phyloP scores from a whole-genome alignment of 306 rosid genomes.

The Rubus parviflorus region DNA sequence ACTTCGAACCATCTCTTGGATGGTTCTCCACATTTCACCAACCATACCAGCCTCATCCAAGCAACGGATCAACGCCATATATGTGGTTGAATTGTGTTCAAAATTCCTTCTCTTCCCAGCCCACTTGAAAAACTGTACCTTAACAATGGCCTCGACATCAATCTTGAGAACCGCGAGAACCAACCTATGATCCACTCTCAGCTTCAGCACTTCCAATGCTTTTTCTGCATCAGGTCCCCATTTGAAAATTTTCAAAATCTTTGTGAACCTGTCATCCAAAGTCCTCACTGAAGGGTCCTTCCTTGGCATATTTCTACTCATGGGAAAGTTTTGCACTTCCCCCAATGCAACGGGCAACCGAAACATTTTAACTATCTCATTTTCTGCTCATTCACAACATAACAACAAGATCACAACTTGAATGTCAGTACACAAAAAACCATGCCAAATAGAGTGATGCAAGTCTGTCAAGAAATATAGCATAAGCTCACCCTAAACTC shows the following conservation, averaged over 20 bases:
- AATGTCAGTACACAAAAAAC: not conserved
- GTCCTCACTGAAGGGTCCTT: conserved; percentile 54
- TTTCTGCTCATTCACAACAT: conserved; percentile 57
- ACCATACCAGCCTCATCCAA: conserved; percentile 57
- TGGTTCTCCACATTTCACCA: conserved; percentile 79
- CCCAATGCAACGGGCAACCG: conserved; percentile 43
- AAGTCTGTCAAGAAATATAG: no score
- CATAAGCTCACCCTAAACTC: no score
- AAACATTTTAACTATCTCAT: conserved; percentile 78
- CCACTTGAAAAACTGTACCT: conserved; percentile 88
- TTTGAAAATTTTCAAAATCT: conserved; percentile 87
- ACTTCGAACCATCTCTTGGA: conserved; percentile 78
- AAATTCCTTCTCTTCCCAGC: conserved; percentile 76
- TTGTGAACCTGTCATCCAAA: conserved; percentile 81
- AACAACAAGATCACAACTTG: conserved; percentile 25
- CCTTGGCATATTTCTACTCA: conserved; percentile 37
- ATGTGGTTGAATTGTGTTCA: conserved; percentile 62
- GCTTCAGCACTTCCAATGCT: conserved; percentile 83
- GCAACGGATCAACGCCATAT: conserved; percentile 70
- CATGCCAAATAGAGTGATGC: no score
- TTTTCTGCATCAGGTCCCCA: conserved; percentile 98
- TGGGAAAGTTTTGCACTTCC: conserved; percentile 29
- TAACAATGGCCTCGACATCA: conserved; percentile 71
- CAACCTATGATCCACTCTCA: conserved; percentile 76
- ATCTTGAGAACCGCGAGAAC: conserved; percentile 74